Evolutionary conservation across 441 rosid species (phyloP).

Genomic region (Aleurites moluccanus): DNA sequence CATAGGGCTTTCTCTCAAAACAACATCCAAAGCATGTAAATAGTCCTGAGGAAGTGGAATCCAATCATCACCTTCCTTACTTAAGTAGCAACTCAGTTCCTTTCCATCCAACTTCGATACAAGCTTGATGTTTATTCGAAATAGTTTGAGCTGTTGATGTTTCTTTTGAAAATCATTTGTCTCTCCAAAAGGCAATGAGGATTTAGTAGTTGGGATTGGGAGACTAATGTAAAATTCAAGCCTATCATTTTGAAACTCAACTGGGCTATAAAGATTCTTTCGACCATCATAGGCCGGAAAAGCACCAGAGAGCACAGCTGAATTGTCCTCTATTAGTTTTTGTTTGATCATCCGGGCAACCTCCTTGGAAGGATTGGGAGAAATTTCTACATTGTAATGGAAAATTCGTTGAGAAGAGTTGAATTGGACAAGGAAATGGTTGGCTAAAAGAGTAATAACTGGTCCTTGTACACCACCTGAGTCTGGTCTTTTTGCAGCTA

Average conservation of each 20-base stretch:
- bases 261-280: constrained; percentile 73
- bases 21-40: constrained; percentile 91
- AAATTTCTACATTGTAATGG: constrained; percentile 88
- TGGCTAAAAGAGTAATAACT: constrained; percentile 76
- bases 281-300: constrained; percentile 86
- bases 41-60: constrained; percentile 89
- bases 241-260: constrained; percentile 81
- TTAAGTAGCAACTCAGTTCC: constrained; percentile 56
- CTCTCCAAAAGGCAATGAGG: constrained; percentile 29
- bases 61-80: constrained; percentile 71
- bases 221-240: constrained; percentile 84
- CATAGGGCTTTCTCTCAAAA: constrained; percentile 75
- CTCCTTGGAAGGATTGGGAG: constrained; percentile 80
- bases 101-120: constrained; percentile 86
- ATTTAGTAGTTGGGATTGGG: constrained; percentile 58
- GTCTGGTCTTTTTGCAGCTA: constrained; percentile 82
- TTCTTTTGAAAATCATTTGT: constrained; percentile 44
- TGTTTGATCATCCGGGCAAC: constrained; percentile 79
- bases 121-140: constrained; percentile 67
- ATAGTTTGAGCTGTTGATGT: constrained; percentile 57
- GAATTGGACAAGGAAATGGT: constrained; percentile 84
- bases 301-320: constrained; percentile 54
- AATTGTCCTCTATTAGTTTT: constrained; percentile 60
- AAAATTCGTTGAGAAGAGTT: constrained; percentile 64
- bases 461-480: constrained; percentile 81